These are phyloP conservation scores for Colletotrichum orbiculare DNA, from an alignment of 2,329 filamentous ascomycete species.

Conservation along the genomic window DNA sequence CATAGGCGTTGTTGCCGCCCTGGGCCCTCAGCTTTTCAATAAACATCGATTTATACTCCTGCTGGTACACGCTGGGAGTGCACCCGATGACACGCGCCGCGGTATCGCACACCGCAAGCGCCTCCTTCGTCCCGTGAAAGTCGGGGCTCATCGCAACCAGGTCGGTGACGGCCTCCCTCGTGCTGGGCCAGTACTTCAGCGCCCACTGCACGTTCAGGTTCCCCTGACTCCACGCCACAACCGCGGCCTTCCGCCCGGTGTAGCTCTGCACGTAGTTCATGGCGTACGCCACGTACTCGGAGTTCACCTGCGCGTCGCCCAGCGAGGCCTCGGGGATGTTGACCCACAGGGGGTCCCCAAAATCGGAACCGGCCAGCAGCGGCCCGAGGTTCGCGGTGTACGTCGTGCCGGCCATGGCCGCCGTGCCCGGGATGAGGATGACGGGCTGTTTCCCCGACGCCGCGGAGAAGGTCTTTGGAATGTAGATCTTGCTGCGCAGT, in stretches of 20 bases:
- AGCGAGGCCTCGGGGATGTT: constrained; percentile 62
- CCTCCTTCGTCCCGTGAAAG: constrained; percentile 48
- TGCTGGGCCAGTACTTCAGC: constrained; percentile 67
- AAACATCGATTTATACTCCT: constrained; percentile 56
- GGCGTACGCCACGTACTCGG: constrained; percentile 68
- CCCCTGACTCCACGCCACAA: constrained; percentile 67
- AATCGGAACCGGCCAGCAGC: constrained; percentile 52
- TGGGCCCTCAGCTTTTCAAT: constrained; percentile 53
- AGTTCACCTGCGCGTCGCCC: constrained; percentile 60
- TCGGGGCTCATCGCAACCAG: constrained; percentile 64
- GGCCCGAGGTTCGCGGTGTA: constrained; percentile 61
- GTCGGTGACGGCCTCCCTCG: constrained; percentile 55
- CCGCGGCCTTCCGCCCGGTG: constrained; percentile 51
- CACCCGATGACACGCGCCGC: constrained; percentile 14
- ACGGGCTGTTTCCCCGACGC: constrained; percentile 56
- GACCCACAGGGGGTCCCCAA: constrained; percentile 65
- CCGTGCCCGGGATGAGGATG: constrained; percentile 64
- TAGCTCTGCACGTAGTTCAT: constrained; percentile 64
- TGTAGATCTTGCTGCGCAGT: constrained; percentile 63
- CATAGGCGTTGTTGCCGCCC: constrained; percentile 61
- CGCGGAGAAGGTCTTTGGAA: constrained; percentile 59
- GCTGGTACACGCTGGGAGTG: constrained; percentile 57
- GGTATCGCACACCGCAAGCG: constrained; percentile 10
- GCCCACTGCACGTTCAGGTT: constrained; percentile 67
- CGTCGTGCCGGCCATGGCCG: constrained; percentile 48